phyloP scores from a whole-genome alignment of 2,329 filamentous ascomycete species.

The Claviceps quebecensis region DNA sequence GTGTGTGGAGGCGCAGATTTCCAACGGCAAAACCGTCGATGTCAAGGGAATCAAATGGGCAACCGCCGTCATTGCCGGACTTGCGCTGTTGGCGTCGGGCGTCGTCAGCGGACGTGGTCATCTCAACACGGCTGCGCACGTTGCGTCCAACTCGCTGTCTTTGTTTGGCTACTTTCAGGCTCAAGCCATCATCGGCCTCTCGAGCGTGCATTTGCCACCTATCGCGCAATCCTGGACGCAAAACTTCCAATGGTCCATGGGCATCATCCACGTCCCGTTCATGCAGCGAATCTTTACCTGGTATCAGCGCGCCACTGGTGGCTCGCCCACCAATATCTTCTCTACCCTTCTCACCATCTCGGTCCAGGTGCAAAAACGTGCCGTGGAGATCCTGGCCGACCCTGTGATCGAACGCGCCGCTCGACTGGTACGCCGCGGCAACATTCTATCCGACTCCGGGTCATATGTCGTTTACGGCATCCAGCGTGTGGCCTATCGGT shows the following conservation, averaged over 20 bases:
- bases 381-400: slow-evolving; percentile 29
- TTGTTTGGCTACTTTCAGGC: slow-evolving; percentile 89
- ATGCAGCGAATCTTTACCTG: slow-evolving; percentile 79
- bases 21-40: slow-evolving; percentile 84
- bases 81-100: slow-evolving; percentile 71
- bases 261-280: slow-evolving; percentile 72
- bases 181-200: slow-evolving; percentile 80
- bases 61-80: slow-evolving; percentile 71
- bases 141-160: slow-evolving; percentile 80
- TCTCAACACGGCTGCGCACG: slow-evolving; percentile 83
- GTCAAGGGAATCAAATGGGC: slow-evolving; percentile 77
- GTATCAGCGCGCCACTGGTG: slow-evolving; percentile 88
- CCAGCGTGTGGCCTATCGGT: slow-evolving; percentile 73
- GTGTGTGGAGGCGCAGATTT: slow-evolving; percentile 74
- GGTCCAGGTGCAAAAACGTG: slow-evolving; percentile 63
- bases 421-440: slow-evolving; percentile 27
- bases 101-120: slow-evolving; percentile 84
- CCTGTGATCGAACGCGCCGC: slow-evolving; percentile 19
- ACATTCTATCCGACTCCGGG: slow-evolving; percentile 36
- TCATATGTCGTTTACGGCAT: slow-evolving; percentile 61
- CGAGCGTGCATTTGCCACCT: slow-evolving; percentile 64
- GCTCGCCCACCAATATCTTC: slow-evolving; percentile 66
- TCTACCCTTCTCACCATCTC: slow-evolving; percentile 59
- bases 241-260: slow-evolving; percentile 96
- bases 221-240: slow-evolving; percentile 87